Conservation (phyloP, 768 basidiomycete species). For the Agaricus sinodeliciosus region DNA sequence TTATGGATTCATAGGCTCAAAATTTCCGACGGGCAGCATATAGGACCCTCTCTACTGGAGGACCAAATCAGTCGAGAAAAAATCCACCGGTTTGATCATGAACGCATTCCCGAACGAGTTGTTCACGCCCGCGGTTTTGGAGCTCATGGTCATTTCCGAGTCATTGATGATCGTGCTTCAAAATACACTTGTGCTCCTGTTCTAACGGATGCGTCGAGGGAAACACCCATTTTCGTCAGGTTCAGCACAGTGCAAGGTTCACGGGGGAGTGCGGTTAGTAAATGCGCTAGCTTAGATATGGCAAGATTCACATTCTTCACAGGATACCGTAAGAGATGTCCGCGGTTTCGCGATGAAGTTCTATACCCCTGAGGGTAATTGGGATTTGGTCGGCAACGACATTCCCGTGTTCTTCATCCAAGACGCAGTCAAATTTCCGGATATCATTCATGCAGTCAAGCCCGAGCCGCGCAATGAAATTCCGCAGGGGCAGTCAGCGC, state of each 20-base stretch:
- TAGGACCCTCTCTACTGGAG: slow-evolving; percentile 73
- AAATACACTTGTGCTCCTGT: slow-evolving; percentile 68
- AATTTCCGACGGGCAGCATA: slow-evolving; percentile 35
- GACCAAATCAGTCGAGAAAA: slow-evolving; percentile 73
- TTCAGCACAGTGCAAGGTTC: slow-evolving; percentile 86
- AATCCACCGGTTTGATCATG: slow-evolving; percentile 77
- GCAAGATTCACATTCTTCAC: background rate
- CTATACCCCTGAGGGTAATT: slow-evolving; percentile 81
- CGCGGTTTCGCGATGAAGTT: slow-evolving; percentile 83
- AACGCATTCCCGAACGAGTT: slow-evolving; percentile 84
- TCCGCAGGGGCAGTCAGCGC: slow-evolving; percentile 59
- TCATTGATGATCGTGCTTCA: slow-evolving; percentile 57
- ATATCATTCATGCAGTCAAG: slow-evolving; percentile 79
- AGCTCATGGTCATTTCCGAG: slow-evolving; percentile 81
- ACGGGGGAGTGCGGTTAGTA: slow-evolving; percentile 70
- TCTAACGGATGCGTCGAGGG: slow-evolving; percentile 64
- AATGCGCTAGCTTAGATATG: background rate
- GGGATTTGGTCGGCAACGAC: slow-evolving; percentile 84
- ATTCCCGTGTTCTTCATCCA: slow-evolving; percentile 82
- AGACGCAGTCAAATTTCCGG: slow-evolving; percentile 80
- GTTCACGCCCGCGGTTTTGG: slow-evolving; percentile 68
- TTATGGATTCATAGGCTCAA: slow-evolving; percentile 41
- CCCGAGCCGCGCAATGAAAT: slow-evolving; percentile 84
- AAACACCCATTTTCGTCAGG: slow-evolving; percentile 74
- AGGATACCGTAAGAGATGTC: slow-evolving; percentile 78